Conservation (phyloP, 257 asterid genomes). For the Solanum pennellii region DNA sequence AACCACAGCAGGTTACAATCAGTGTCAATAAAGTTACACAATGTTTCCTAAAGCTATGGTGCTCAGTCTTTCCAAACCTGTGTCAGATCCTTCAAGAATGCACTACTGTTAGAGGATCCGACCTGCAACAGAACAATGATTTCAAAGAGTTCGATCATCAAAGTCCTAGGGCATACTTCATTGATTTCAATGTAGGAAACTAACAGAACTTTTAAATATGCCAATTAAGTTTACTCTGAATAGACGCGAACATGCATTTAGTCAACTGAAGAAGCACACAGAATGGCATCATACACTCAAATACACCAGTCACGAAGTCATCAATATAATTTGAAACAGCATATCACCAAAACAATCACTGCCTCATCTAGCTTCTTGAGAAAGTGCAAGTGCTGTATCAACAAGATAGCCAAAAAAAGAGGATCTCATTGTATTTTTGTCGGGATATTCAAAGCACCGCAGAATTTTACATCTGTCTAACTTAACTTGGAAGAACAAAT, state of each 20-base stretch:
- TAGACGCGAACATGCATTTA: background rate
- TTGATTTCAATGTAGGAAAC: background rate
- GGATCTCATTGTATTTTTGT: background rate
- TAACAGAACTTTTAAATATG: background rate
- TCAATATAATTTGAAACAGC: background rate
- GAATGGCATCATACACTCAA: background rate
- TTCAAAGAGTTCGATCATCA: background rate
- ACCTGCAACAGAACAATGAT: background rate
- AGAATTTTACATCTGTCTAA: background rate
- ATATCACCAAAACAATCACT: background rate
- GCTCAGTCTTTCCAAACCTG: background rate
- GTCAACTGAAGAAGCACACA: background rate
- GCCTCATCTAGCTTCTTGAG: background rate
- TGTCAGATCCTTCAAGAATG: background rate
- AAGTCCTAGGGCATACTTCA: background rate
- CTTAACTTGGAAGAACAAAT: background rate
- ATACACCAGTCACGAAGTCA: background rate
- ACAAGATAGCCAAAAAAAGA: background rate
- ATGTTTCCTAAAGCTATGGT: background rate
- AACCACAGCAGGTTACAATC: background rate
- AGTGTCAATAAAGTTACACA: background rate
- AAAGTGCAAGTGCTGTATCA: background rate
- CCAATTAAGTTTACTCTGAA: background rate
- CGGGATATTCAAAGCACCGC: background rate
- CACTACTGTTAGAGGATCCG: background rate